These are phyloP conservation scores for Plectosphaerella plurivora DNA, from an alignment of 2,329 filamentous ascomycete species.

Conservation along the genomic window DNA sequence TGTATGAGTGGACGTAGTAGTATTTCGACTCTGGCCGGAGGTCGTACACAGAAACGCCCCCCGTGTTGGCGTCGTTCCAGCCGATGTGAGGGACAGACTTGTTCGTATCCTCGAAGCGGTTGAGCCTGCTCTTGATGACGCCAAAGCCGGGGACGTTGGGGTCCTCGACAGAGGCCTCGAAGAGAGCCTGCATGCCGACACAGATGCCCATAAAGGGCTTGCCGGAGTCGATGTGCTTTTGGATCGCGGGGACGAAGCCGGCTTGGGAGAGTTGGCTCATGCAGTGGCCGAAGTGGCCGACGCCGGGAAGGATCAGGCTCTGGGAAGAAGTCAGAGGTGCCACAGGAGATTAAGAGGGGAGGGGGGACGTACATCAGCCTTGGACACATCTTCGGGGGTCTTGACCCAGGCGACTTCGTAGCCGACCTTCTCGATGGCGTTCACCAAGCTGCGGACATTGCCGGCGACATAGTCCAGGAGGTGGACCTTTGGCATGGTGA, in stretches of 20 bases:
- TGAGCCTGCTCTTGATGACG: conserved; percentile 65
- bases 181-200: conserved; percentile 88
- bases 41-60: conserved; percentile 62
- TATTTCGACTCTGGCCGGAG: conserved; percentile 83
- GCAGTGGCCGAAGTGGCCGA: conserved; percentile 97
- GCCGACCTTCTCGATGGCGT: conserved; percentile 94
- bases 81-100: conserved; percentile 99
- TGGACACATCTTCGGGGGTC: conserved; percentile 75
- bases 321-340: conserved; percentile 29
- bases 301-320: conserved; percentile 92
- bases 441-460: conserved; percentile 92
- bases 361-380: conserved; percentile 65
- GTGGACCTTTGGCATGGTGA: conserved; percentile 68
- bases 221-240: conserved; percentile 76
- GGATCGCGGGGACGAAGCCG: conserved; percentile 79
- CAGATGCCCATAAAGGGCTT: conserved; percentile 99
- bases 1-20: conserved; percentile 98
- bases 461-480: conserved; percentile 88
- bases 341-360: conserved; percentile 13
- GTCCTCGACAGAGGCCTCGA: conserved; percentile 80
- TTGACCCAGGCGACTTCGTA: conserved; percentile 91
- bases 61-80: conserved; percentile 85
- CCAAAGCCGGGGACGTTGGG: conserved; percentile 68
- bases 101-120: conserved; percentile 68
- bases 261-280: conserved; percentile 76